Evolutionary conservation across 495 filamentous ascomycete genomes (phyloP).

Genomic region (Penicillium canariense): DNA sequence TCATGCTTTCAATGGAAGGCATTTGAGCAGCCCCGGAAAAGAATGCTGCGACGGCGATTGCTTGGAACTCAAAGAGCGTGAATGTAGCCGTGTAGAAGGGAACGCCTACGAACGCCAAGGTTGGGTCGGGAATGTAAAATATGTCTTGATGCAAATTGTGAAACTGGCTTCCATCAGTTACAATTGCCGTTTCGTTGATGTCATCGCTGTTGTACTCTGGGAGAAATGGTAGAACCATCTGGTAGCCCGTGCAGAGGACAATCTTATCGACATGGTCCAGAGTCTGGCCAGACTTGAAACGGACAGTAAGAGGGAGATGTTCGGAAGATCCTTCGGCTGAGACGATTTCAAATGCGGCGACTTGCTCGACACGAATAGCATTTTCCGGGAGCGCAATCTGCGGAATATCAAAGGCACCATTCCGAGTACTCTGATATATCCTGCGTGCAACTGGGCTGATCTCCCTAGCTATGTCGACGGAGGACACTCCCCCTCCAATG

Average conservation of each 20-base stretch:
- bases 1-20: constrained; percentile 48
- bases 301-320: constrained; percentile 32
- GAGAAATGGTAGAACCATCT: constrained; percentile 59
- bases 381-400: constrained; percentile 46
- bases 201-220: constrained; percentile 40
- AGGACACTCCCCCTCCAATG: constrained; percentile 60
- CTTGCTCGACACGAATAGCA: constrained; percentile 49
- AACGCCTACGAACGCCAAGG: constrained; percentile 59
- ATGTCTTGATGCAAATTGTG: constrained; percentile 68
- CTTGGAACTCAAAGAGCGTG: constrained; percentile 65
- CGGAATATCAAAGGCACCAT: constrained; percentile 55
- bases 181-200: constrained; percentile 49
- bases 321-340: constrained; percentile 28
- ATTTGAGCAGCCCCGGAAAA: constrained; percentile 51
- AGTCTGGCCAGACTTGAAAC: constrained; percentile 40
- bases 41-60: constrained; percentile 55
- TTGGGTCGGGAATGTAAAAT: constrained; percentile 64
- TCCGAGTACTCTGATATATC: constrained; percentile 59
- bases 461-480: constrained; percentile 59
- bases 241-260: constrained; percentile 64
- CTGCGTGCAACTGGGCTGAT: constrained; percentile 46
- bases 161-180: constrained; percentile 63
- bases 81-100: constrained; percentile 62
- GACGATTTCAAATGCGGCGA: constrained; percentile 29
- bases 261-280: constrained; percentile 53